Evolutionary conservation across 2,329 filamentous ascomycete species (phyloP).

Genomic region (Fusarium robinianum): DNA sequence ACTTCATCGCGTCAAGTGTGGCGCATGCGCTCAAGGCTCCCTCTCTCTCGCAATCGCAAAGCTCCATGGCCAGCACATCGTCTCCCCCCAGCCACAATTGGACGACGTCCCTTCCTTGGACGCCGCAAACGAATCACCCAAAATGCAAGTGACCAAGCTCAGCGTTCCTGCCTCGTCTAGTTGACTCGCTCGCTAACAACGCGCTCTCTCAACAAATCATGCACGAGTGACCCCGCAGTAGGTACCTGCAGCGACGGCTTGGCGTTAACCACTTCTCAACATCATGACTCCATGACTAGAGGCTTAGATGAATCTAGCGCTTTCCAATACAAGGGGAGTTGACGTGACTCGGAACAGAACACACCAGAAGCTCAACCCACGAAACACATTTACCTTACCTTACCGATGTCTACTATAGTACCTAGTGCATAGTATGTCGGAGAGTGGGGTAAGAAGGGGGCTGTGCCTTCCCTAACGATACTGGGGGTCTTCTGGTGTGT

Average conservation of each 20-base stretch:
- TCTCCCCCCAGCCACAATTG: no score
- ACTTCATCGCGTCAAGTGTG: conserved; percentile 21
- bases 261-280: background rate
- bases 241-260: conserved; percentile 5
- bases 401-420: no score
- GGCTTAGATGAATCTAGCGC: background rate
- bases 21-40: conserved; percentile 15
- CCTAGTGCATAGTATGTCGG: no score
- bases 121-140: no score
- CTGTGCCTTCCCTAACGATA: conserved; percentile 16
- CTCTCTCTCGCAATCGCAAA: background rate
- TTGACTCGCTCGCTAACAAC: no score
- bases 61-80: no score
- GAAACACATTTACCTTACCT: no score
- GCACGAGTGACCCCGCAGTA: no score
- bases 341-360: background rate
- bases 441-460: no score
- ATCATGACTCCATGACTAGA: background rate
- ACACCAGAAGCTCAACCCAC: no score
- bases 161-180: background rate
- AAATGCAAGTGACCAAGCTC: conserved; percentile 1
- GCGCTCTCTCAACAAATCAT: background rate
- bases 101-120: no score
- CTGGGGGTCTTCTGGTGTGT: conserved; percentile 21
- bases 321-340: background rate